A percentile compares a stretch with the other conserved stretches of the same genome.
phyloP scores from a whole-genome alignment of 2,329 filamentous ascomycete genomes.

The Botryosphaeria dothidea region DNA sequence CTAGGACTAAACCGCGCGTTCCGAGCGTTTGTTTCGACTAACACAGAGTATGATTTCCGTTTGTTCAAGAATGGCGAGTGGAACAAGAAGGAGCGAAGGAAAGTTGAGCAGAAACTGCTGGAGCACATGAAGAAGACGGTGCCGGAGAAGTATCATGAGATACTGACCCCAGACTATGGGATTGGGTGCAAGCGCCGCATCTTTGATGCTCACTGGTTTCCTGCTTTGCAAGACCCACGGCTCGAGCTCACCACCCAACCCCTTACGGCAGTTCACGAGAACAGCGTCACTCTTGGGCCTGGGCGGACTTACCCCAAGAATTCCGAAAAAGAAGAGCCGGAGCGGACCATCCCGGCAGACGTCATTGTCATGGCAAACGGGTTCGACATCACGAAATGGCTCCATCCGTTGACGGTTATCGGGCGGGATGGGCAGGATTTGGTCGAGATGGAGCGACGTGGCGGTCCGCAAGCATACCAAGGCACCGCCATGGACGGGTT shows the following conservation, averaged over 20 bases:
- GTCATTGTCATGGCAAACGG: slow-evolving; percentile 64
- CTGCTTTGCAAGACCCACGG: slow-evolving; percentile 53
- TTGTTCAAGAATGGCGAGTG: slow-evolving; percentile 46
- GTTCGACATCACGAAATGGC: slow-evolving; percentile 57
- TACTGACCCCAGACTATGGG: slow-evolving; percentile 63
- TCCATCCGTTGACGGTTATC: slow-evolving; percentile 55
- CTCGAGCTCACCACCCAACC: slow-evolving; percentile 56
- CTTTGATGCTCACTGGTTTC: slow-evolving; percentile 59
- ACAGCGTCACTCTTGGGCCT: slow-evolving; percentile 54
- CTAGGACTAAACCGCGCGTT: slow-evolving; percentile 53
- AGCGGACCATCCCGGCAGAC: slow-evolving; percentile 55
- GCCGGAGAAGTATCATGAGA: slow-evolving; percentile 61
- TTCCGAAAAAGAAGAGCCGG: slow-evolving; percentile 22
- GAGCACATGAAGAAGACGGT: slow-evolving; percentile 50
- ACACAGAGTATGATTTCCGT: slow-evolving; percentile 46
- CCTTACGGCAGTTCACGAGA: slow-evolving; percentile 50
- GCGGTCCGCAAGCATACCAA: slow-evolving; percentile 64
- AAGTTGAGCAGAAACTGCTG: slow-evolving; percentile 47
- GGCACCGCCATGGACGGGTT: slow-evolving; percentile 60
- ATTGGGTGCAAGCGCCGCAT: slow-evolving; percentile 67
- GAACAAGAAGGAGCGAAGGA: slow-evolving; percentile 40
- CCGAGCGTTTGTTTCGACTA: slow-evolving; percentile 47
- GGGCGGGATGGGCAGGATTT: slow-evolving; percentile 54
- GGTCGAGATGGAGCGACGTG: slow-evolving; percentile 59
- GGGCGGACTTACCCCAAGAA: slow-evolving; percentile 46